Evolutionary conservation across 306 rosid species (phyloP).

Genomic region (Sechiopsis laciniata): DNA sequence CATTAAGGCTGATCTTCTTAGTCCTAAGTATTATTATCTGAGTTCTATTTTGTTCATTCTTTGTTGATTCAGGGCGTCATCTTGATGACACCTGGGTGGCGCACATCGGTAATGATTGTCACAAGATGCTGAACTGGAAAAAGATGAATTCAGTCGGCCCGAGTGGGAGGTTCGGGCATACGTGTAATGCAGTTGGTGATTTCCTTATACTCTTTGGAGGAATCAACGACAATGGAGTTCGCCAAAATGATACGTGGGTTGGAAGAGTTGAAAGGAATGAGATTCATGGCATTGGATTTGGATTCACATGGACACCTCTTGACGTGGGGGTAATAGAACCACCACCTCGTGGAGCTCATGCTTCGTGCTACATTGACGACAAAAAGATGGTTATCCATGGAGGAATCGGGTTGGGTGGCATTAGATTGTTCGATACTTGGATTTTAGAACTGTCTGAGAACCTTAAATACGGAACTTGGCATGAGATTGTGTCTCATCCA

Average conservation of each 20-base stretch:
- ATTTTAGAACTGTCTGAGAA: conserved; percentile 65
- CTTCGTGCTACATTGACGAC: conserved; percentile 57
- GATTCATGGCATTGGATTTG: conserved; percentile 39
- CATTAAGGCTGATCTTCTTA: background rate
- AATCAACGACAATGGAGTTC: conserved; percentile 76
- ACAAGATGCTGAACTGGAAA: conserved; percentile 56
- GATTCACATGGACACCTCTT: conserved; percentile 67
- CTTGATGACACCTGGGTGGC: conserved; percentile 95
- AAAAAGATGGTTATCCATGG: conserved; percentile 81
- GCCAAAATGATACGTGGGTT: conserved; percentile 88
- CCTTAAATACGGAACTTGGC: conserved; percentile 56
- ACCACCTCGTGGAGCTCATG: conserved; percentile 83
- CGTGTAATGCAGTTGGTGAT: conserved; percentile 56
- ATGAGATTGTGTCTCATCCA: conserved; percentile 46
- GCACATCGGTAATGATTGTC: conserved; percentile 49
- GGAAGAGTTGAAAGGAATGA: conserved; percentile 52
- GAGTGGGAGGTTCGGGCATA: conserved; percentile 93
- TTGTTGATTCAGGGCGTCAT: conserved; percentile 61
- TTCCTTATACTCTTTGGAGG: conserved; percentile 84
- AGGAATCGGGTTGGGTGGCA: conserved; percentile 64
- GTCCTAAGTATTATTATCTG: background rate
- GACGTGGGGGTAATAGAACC: conserved; percentile 56
- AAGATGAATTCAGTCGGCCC: conserved; percentile 69
- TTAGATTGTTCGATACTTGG: conserved; percentile 81
- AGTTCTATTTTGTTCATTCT: background rate